Base-by-base conservation (phyloP, 106 monocot species). In the Triglochin maritima region DNA sequence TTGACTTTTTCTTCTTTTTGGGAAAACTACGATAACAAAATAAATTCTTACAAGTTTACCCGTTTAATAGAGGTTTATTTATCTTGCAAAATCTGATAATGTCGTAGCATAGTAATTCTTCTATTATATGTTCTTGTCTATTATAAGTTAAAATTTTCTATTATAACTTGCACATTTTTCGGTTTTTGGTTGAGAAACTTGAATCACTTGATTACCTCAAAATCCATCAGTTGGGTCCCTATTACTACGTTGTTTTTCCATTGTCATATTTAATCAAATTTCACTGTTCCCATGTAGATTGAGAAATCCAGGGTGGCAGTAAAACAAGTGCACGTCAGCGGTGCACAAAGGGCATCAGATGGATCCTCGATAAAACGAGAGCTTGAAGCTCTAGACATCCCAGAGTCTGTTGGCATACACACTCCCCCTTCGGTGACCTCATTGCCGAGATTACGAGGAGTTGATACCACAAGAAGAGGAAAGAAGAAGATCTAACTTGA, bases 351-450 rank as follows among this genome's bases (percentile, higher is more conserved):
- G 59, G 76, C 71, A 54, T 69, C 51, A 41, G 69, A 66, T 54
- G 87, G 78, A 13, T 79, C 81, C 64, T 62, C 85, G 47, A 68
- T 71, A 29, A 89, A 76, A 60, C 70, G 55, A 6, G 87, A 87
- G 60, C 86, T 93, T 47, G 29, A 29, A 29, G 29, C 29, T 64
- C 48, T 64, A 11, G 95, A 96, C 64, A 96, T 96, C 55, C 95
- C 95, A 1, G 95, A 96, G 71, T 96, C 95, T 3, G 58, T 96
- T 62, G 95, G 83, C 56, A 56, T 96, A 53, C 51, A 29, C 42
- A 52, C 17, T 3, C 10, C 66, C 3, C 51, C 29, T 10, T 41
- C 52, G 5, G 47, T 53, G 52, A 6, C 66, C 47, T 50, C 50
- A 50, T 45, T 66, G n/a, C 13, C 50, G 12, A 66, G 66, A 51